These are phyloP conservation scores for Pythium sukuiense DNA, from an alignment of 352 stramenopile species.

Conservation along the genomic window DNA sequence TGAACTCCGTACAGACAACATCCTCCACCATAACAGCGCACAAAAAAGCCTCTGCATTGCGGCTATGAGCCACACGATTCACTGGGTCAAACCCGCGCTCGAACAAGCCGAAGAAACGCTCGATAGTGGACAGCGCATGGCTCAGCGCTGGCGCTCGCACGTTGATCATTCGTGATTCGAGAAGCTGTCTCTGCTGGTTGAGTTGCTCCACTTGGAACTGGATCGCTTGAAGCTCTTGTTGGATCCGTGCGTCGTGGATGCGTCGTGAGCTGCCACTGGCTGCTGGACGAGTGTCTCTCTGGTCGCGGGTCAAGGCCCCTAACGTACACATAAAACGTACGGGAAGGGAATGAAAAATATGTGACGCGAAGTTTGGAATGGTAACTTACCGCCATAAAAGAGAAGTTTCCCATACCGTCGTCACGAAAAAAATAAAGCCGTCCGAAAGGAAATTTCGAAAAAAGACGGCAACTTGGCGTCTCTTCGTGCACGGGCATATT, in stretches of 20 bases:
- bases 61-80: slow-evolving; percentile 22
- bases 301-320: no score
- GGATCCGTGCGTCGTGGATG: slow-evolving; percentile 4
- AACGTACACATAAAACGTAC: no score
- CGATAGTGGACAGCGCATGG: slow-evolving; percentile 34
- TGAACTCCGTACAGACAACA: slow-evolving; percentile 54
- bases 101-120: slow-evolving; percentile 51
- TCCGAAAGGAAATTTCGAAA: no score
- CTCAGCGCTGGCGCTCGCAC: slow-evolving; percentile 28
- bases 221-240: neutral
- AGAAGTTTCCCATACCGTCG: no score
- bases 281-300: no score
- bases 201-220: neutral
- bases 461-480: no score
- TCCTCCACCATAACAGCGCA: slow-evolving; percentile 42
- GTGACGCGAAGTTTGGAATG: no score
- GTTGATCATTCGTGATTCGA: slow-evolving; percentile 39
- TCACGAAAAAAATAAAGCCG: no score
- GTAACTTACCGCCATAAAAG: no score
- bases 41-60: slow-evolving; percentile 36
- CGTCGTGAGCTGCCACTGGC: no score
- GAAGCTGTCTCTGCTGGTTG: slow-evolving; percentile 26
- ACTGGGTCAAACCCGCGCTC: slow-evolving; percentile 35
- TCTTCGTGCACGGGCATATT: no score
- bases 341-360: no score